Evolutionary conservation across 1,139 yeast genomes (phyloP).

Genomic region (Casaregolazyma lundiana): DNA sequence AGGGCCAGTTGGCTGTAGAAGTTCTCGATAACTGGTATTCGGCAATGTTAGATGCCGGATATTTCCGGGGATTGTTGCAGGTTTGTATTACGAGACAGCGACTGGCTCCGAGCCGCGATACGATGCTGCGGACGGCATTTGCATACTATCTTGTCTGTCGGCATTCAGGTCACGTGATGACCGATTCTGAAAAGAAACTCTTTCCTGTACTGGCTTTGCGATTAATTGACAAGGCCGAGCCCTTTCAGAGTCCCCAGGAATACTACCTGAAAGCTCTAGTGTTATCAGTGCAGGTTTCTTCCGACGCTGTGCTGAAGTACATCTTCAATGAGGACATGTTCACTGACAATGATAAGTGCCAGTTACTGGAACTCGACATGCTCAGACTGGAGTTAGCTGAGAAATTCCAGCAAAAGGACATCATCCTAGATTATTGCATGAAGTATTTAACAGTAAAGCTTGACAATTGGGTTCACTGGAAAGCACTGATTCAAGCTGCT

Average conservation of each 20-base stretch:
- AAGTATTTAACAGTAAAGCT: constrained; percentile 24
- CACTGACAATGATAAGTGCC: constrained; percentile 7
- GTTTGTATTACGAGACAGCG: constrained; percentile 1
- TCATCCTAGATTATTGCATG: constrained; percentile 34
- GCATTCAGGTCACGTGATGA: constrained; percentile 5
- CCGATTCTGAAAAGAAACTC: constrained; percentile 41
- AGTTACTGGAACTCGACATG: constrained; percentile 48
- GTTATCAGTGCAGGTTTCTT: constrained; percentile 35
- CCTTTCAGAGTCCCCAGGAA: constrained; percentile 53
- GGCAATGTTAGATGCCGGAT: constrained; percentile 29
- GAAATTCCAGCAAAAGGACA: constrained; percentile 39
- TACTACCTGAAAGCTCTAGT: constrained; percentile 50
- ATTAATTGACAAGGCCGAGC: constrained; percentile 44
- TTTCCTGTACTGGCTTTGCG: constrained; percentile 56
- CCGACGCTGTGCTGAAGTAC: constrained; percentile 30
- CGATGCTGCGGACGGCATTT: constrained; percentile 45
- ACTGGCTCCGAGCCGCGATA: constrained; percentile 31
- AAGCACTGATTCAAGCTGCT: constrained; percentile 42
- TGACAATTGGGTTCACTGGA: constrained; percentile 37
- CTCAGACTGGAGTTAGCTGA: constrained; percentile 46
- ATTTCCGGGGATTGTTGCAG: constrained; percentile 17
- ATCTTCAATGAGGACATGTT: constrained; percentile 36
- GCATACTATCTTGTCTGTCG: constrained; percentile 7
- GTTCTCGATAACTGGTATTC: constrained; percentile 36
- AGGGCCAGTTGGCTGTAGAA: constrained; percentile 17